Conservation (phyloP, 768 basidiomycete genomes). For the Boletus huronensis region DNA sequence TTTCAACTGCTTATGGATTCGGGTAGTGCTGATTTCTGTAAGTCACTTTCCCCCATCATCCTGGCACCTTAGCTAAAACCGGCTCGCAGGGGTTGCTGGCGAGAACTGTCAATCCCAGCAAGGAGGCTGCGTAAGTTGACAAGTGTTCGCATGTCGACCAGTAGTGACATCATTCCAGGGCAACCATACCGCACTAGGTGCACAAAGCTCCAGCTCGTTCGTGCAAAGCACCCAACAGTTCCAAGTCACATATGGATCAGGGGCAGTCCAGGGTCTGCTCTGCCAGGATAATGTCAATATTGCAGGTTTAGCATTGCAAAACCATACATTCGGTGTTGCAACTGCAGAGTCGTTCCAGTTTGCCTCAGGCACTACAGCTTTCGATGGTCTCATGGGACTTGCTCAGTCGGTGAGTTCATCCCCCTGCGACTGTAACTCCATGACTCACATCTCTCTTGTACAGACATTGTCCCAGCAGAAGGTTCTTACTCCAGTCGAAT, state of each 20-base stretch:
- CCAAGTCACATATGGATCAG: slow-evolving; percentile 66
- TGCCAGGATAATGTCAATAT: slow-evolving; percentile 60
- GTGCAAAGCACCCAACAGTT: slow-evolving; percentile 48
- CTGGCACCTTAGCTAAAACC: not conserved
- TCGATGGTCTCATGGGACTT: slow-evolving; percentile 77
- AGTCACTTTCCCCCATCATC: not conserved
- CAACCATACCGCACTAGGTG: slow-evolving; percentile 64
- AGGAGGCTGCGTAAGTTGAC: slow-evolving; percentile 40
- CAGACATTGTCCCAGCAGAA: slow-evolving; percentile 63
- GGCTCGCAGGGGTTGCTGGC: slow-evolving; percentile 44
- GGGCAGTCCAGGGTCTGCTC: slow-evolving; percentile 61
- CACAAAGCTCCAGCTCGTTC: slow-evolving; percentile 60
- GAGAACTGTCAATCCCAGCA: slow-evolving; percentile 47
- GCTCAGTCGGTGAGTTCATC: slow-evolving; percentile 56
- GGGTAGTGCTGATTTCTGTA: slow-evolving; percentile 63
- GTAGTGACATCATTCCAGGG: slow-evolving; percentile 40
- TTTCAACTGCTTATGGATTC: slow-evolving; percentile 67
- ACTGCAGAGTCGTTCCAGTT: slow-evolving; percentile 60
- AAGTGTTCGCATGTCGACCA: not conserved
- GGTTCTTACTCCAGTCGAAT: slow-evolving; percentile 66
- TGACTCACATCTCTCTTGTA: not conserved
- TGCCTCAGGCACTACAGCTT: slow-evolving; percentile 43
- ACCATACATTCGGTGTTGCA: slow-evolving; percentile 69
- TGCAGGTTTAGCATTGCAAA: slow-evolving; percentile 54
- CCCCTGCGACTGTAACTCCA: slow-evolving; percentile 8